These are phyloP conservation scores for Gossypioides kirkii DNA, from an alignment of 345 rosid species.

Conservation along the genomic window DNA sequence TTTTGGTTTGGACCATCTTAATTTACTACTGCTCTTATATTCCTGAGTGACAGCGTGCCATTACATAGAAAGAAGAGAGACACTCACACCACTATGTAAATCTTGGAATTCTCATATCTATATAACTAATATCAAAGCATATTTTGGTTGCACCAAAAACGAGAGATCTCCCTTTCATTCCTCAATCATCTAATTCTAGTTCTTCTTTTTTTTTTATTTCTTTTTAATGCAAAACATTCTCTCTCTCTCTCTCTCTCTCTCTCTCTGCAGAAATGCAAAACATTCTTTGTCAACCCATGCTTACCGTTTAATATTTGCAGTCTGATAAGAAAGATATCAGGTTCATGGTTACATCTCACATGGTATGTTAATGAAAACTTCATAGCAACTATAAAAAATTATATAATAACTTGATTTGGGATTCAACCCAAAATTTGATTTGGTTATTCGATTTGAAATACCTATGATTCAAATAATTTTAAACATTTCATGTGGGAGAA, in stretches of 20 bases:
- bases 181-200: conserved; percentile 34
- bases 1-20: conserved; percentile 15
- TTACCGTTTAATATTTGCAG: conserved; percentile 3
- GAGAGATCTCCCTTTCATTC: conserved; percentile 47
- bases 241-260: too few relatives aligned
- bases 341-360: conserved; percentile 11
- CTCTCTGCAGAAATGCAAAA: neutral
- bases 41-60: conserved; percentile 27
- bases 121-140: conserved; percentile 12
- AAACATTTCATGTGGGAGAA: too few relatives aligned
- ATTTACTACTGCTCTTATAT: conserved; percentile 15
- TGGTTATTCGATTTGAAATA: too few relatives aligned
- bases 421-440: too few relatives aligned
- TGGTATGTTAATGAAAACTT: conserved; percentile 13
- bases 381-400: too few relatives aligned
- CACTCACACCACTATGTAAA: conserved; percentile 8
- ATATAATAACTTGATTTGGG: too few relatives aligned
- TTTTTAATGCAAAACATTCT: neutral
- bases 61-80: conserved; percentile 43
- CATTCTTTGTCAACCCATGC: conserved; percentile 6
- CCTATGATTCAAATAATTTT: too few relatives aligned
- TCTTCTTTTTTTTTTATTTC: conserved; percentile 15
- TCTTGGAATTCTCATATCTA: conserved; percentile 12
- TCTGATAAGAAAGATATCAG: conserved; percentile 7
- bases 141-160: conserved; percentile 27